Evolutionary conservation across 257 asterid species (phyloP).

Genomic region (Gynochthodes officinalis): DNA sequence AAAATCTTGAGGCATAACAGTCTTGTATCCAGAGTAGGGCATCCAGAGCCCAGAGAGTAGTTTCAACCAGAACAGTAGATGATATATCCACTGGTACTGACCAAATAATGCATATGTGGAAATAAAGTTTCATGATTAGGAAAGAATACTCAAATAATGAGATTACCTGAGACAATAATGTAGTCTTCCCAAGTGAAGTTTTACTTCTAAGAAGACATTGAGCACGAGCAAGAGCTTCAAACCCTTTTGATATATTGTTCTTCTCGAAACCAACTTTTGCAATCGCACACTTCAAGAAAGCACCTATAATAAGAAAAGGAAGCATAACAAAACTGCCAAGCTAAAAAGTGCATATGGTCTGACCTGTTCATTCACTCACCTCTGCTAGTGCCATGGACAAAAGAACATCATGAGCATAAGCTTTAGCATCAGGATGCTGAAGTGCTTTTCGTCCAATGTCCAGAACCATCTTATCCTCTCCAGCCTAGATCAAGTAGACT

Average conservation of each 20-base stretch:
- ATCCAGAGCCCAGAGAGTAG: background rate
- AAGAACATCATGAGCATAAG: conserved; percentile 83
- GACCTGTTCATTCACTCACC: conserved; percentile 68
- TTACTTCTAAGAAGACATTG: conserved; percentile 87
- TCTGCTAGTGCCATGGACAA: conserved; percentile 97
- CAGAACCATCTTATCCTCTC: conserved; percentile 89
- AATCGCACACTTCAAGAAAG: conserved; percentile 96
- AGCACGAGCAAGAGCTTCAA: conserved; percentile 99
- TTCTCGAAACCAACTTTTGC: conserved; percentile 87
- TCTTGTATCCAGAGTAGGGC: background rate
- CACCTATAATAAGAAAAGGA: conserved; percentile 66
- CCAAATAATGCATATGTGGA: background rate
- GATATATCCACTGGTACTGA: background rate
- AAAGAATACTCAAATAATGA: background rate
- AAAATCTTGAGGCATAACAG: conserved; percentile 5
- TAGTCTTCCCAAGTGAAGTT: conserved; percentile 84
- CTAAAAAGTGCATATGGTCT: conserved; percentile 28
- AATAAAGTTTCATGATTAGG: background rate
- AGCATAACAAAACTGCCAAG: conserved; percentile 58
- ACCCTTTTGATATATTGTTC: conserved; percentile 88
- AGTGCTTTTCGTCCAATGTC: conserved; percentile 83
- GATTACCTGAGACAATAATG: conserved; percentile 76
- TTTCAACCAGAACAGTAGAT: background rate
- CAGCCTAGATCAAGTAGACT: conserved; percentile 59
- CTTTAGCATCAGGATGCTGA: conserved; percentile 73